These are phyloP conservation scores for Naumovozyma castellii DNA, from an alignment of 805 yeast genomes.

Conservation along the genomic window DNA sequence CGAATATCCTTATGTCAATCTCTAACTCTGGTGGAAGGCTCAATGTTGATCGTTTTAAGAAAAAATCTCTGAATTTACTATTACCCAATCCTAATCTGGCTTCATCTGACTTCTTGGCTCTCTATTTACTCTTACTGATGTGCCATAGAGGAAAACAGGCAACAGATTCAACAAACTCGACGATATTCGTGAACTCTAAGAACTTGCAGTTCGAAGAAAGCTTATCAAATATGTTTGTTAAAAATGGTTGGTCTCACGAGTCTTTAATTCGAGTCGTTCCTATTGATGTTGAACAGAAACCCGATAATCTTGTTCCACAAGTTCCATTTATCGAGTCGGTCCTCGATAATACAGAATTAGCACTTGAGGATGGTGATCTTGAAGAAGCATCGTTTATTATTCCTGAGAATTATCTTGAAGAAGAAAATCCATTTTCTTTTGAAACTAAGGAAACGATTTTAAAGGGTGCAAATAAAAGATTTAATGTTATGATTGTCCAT, in stretches of 20 bases:
- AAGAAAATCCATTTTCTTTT: slow-evolving; percentile 15
- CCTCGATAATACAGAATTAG: slow-evolving; percentile 8
- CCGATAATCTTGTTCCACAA: slow-evolving; percentile 1
- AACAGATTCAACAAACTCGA: slow-evolving; percentile 8
- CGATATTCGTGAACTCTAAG: slow-evolving; percentile 16
- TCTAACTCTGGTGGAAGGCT: slow-evolving; percentile 20
- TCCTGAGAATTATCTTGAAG: slow-evolving; percentile 15
- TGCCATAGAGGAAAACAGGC: slow-evolving; percentile 11
- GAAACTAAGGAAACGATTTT: slow-evolving; percentile 15
- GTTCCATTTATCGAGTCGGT: slow-evolving; percentile 16
- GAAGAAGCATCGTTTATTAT: slow-evolving; percentile 24
- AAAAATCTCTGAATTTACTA: slow-evolving; percentile 14
- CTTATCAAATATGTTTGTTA: slow-evolving; percentile 9
- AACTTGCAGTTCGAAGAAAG: slow-evolving; percentile 11
- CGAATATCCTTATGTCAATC: slow-evolving; percentile 18
- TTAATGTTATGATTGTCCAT: slow-evolving; percentile 18
- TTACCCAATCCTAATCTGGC: slow-evolving; percentile 20
- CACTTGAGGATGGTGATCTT: slow-evolving; percentile 8
- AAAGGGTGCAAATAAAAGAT: slow-evolving; percentile 18
- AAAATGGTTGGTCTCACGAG: slow-evolving; percentile 14
- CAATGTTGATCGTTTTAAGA: slow-evolving; percentile 15
- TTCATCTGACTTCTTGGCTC: slow-evolving; percentile 23
- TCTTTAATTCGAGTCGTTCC: slow-evolving; percentile 10
- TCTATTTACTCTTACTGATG: slow-evolving; percentile 18
- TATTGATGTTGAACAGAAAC: slow-evolving; percentile 7